Base-by-base conservation (phyloP, 208 protist species). In the Wallacemonas sp. region DNA sequence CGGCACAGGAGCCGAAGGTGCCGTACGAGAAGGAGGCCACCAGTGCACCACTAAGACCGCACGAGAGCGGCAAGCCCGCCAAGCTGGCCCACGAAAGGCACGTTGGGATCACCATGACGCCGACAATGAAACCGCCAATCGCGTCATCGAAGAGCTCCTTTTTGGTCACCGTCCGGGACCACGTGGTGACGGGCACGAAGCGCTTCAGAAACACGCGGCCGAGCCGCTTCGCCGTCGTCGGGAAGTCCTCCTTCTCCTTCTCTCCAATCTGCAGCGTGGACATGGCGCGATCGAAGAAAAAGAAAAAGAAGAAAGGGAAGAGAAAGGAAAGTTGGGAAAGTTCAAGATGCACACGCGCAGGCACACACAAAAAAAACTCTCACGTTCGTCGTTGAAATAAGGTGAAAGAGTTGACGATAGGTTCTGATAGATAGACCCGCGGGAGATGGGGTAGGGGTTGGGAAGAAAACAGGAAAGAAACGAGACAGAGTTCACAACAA, bases 21-120 rank as follows among this genome's bases (percentile, higher is more conserved):
- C 74, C 81, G 64, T 87, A 87, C 10, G 66, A 67, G 18, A 83
- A 65, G 32, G 70, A 78, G 18, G 70, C 76, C 18, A 87, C 55
- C 16, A 83, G 63, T 12, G 77, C 81, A 1, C 70, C 74, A 36
- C 65, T 71, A 42, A 87, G 77, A 20, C 81, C 81, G 45, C 74
- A 81, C 3, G 74, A 71, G 2, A 87, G 57, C 29, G 72, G 67
- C 28, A 87, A 45, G 29, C 71, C 74, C 1, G 72, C 73, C 33
- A 87, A 44, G 36, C 72, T 81, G 23, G 81, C 79, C 74, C 75
- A 87, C 22, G 81, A 82, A 0, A 87, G 74, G 16, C 57, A 73
- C 14, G 70, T 82, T 5, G 81, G 81, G 59, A 87, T 70, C 39
- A 83, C 64, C 81, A 87, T 87, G 23, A 87, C 77, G 14, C 81